phyloP scores from a whole-genome alignment of 345 rosid species.

The Hypericum perforatum region DNA sequence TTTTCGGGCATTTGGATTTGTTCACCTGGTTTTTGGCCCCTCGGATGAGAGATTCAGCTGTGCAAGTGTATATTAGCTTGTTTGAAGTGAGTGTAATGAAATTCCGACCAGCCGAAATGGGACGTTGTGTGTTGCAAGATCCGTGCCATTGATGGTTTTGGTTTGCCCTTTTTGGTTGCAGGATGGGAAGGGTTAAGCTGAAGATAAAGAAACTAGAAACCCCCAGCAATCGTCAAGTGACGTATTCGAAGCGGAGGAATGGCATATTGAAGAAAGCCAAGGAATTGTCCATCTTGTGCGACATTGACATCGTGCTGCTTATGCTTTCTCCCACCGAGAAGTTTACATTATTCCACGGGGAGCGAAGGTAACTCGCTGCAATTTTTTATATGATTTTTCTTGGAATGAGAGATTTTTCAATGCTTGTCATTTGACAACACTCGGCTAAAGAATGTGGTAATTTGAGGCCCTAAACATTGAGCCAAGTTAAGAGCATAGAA shows the following conservation, averaged over 20 bases:
- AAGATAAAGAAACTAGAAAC: slow-evolving; percentile 78
- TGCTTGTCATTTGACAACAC: not conserved
- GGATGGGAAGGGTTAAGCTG: slow-evolving; percentile 91
- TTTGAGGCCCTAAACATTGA: no score
- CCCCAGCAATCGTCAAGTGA: slow-evolving; percentile 60
- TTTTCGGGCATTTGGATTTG: slow-evolving; percentile 8
- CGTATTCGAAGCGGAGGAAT: slow-evolving; percentile 69
- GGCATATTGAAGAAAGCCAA: slow-evolving; percentile 88
- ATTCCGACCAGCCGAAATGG: no score
- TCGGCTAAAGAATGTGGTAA: not conserved
- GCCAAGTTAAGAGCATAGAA: no score
- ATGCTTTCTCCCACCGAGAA: slow-evolving; percentile 82
- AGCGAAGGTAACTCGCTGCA: slow-evolving; percentile 38
- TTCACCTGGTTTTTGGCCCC: slow-evolving; percentile 15
- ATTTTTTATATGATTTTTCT: not conserved
- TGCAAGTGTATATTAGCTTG: slow-evolving; percentile 8
- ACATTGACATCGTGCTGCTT: slow-evolving; percentile 68
- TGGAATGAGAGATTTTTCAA: not conserved
- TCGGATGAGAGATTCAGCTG: slow-evolving; percentile 28
- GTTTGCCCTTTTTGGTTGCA: slow-evolving; percentile 13
- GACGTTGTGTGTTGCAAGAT: no score
- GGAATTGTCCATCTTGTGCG: slow-evolving; percentile 83
- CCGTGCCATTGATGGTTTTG: not conserved
- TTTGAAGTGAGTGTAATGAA: slow-evolving; percentile 20
- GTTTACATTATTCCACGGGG: slow-evolving; percentile 66